Evolutionary conservation across 768 basidiomycete species (phyloP).

Genomic region (Clavulina sp.): DNA sequence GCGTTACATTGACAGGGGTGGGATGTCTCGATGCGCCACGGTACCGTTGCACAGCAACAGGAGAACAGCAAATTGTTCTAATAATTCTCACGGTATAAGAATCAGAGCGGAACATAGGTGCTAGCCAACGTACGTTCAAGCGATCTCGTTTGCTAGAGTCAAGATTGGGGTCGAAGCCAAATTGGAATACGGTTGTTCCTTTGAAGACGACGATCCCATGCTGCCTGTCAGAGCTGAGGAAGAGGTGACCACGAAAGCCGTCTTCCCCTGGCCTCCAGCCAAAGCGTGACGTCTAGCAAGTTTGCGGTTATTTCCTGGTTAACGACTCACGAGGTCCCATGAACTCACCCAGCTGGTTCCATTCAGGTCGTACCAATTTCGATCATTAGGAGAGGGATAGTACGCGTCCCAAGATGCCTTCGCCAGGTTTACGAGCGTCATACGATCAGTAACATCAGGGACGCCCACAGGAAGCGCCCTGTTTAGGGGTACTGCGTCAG

Average conservation of each 20-base stretch:
- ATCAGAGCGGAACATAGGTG: neutral
- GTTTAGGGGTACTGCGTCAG: too few species aligned
- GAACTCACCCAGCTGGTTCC: neutral
- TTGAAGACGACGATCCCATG: constrained; percentile 84
- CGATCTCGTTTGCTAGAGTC: constrained; percentile 76
- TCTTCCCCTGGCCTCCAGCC: constrained; percentile 40
- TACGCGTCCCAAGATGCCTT: constrained; percentile 86
- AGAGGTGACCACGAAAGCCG: constrained; percentile 78
- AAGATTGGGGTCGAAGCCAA: constrained; percentile 24
- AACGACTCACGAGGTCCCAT: too few species aligned
- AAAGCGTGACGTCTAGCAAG: constrained; percentile 54
- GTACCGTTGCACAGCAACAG: neutral
- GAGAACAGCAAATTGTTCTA: constrained; percentile 48
- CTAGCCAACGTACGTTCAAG: constrained; percentile 52
- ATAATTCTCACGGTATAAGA: neutral
- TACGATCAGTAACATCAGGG: constrained; percentile 63
- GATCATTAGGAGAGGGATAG: constrained; percentile 35
- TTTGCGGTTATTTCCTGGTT: too few species aligned
- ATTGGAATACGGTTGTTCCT: constrained; percentile 51
- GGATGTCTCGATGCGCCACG: constrained; percentile 30
- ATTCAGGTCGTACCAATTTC: constrained; percentile 72
- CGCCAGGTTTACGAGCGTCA: constrained; percentile 68
- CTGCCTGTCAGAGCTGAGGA: constrained; percentile 55
- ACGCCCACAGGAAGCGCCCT: too few species aligned
- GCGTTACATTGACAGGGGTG: neutral